phyloP scores from a whole-genome alignment of 805 yeast species.

The Lachancea cidri region DNA sequence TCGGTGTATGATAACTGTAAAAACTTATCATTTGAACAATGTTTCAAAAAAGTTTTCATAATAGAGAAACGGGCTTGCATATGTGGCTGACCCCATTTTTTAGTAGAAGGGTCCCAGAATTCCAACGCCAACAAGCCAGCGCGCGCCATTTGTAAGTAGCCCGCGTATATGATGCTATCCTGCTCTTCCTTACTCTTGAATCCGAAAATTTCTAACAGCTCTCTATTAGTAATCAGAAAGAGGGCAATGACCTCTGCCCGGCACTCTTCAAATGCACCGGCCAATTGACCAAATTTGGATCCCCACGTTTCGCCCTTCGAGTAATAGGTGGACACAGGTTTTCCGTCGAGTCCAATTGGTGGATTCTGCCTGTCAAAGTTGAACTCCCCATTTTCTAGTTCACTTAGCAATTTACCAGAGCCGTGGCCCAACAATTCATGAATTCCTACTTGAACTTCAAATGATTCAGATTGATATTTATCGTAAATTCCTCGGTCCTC shows the following conservation, averaged over 20 bases:
- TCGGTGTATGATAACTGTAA: conserved; percentile 47
- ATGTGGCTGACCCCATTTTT: conserved; percentile 93
- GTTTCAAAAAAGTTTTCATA: conserved; percentile 62
- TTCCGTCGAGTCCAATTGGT: conserved; percentile 55
- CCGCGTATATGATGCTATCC: conserved; percentile 57
- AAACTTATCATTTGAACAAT: conserved; percentile 50
- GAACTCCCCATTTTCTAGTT: conserved; percentile 55
- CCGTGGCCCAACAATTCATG: conserved; percentile 93
- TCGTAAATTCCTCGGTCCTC: conserved; percentile 53
- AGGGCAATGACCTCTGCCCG: conserved; percentile 89
- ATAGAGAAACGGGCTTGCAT: conserved; percentile 91
- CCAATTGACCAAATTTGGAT: conserved; percentile 69
- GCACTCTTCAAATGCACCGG: conserved; percentile 90
- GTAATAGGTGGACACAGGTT: conserved; percentile 64
- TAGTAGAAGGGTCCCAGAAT: conserved; percentile 76
- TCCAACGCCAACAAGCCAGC: conserved; percentile 83
- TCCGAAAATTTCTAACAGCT: conserved; percentile 70
- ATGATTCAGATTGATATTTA: conserved; percentile 72
- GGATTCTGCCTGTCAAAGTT: conserved; percentile 66
- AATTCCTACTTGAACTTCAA: conserved; percentile 90
- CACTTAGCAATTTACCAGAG: conserved; percentile 70
- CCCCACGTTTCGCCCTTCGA: conserved; percentile 89
- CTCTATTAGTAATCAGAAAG: conserved; percentile 64
- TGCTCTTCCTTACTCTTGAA: conserved; percentile 52
- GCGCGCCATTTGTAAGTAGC: conserved; percentile 77